phyloP scores from a whole-genome alignment of 495 filamentous ascomycete species.

The Penicillium coprophilum region DNA sequence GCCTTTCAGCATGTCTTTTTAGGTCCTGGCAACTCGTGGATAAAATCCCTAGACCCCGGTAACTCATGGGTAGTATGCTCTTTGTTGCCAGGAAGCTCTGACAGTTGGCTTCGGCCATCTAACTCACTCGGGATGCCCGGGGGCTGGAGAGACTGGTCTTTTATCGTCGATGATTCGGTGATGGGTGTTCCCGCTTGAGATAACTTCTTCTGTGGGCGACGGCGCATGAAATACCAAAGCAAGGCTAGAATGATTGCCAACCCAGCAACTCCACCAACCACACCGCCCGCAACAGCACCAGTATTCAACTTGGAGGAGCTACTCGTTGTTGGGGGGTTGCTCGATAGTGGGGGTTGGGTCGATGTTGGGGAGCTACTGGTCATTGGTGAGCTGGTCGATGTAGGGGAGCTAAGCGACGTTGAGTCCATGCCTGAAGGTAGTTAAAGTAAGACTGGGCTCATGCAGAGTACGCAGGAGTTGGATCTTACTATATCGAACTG shows the following conservation, averaged over 20 bases:
- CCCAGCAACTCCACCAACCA: slow-evolving; percentile 4
- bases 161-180: not conserved
- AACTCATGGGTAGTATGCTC: not conserved
- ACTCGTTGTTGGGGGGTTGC: too few species aligned
- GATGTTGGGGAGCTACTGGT: too few species aligned
- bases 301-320: too few species aligned
- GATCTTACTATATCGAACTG: too few species aligned
- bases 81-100: not conserved
- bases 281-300: slow-evolving; percentile 2
- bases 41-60: not conserved
- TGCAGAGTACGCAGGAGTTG: too few species aligned
- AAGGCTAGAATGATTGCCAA: not conserved
- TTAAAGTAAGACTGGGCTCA: too few species aligned
- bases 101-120: not conserved
- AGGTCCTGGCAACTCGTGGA: not conserved
- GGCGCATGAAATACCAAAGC: slow-evolving; percentile 2
- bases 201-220: not conserved
- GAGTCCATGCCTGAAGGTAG: too few species aligned
- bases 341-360: too few species aligned
- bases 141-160: not conserved
- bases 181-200: not conserved
- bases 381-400: too few species aligned
- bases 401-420: too few species aligned
- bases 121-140: not conserved
- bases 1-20: not conserved